These are phyloP conservation scores for Sclerospora graminicola DNA, from an alignment of 352 stramenopile species.

Conservation along the genomic window DNA sequence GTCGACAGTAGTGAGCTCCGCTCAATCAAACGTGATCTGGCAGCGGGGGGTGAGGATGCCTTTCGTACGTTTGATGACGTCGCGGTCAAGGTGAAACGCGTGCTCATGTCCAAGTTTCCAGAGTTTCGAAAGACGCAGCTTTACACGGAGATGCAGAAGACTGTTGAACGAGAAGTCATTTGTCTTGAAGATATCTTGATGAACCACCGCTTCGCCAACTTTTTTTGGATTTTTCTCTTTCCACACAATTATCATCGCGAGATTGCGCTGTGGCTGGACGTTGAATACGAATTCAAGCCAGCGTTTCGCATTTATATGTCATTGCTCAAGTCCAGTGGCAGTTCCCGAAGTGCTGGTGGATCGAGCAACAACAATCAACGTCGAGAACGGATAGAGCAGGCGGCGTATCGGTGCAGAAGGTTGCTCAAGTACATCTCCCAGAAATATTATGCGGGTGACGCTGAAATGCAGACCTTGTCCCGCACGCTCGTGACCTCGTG, in stretches of 20 bases:
- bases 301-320: slow-evolving; percentile 61
- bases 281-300: slow-evolving; percentile 85
- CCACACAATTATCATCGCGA: slow-evolving; percentile 83
- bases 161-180: slow-evolving; percentile 71
- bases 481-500: slow-evolving; percentile 59
- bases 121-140: slow-evolving; percentile 74
- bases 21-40: slow-evolving; percentile 67
- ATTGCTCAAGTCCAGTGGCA: slow-evolving; percentile 41
- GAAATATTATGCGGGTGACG: slow-evolving; percentile 73
- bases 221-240: slow-evolving; percentile 86
- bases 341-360: slow-evolving; percentile 7
- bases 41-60: slow-evolving; percentile 64
- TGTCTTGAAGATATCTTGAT: slow-evolving; percentile 78
- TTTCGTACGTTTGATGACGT: slow-evolving; percentile 73
- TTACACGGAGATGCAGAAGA: slow-evolving; percentile 72
- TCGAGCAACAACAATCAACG: slow-evolving; percentile 20
- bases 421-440: slow-evolving; percentile 78
- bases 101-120: slow-evolving; percentile 71
- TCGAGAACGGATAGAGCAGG: slow-evolving; percentile 51
- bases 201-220: slow-evolving; percentile 82
- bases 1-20: slow-evolving; percentile 55
- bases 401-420: slow-evolving; percentile 49
- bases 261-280: slow-evolving; percentile 76
- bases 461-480: slow-evolving; percentile 62
- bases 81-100: slow-evolving; percentile 64